Conservation (phyloP, 768 basidiomycete genomes). For the Botryobasidium botryosum region DNA sequence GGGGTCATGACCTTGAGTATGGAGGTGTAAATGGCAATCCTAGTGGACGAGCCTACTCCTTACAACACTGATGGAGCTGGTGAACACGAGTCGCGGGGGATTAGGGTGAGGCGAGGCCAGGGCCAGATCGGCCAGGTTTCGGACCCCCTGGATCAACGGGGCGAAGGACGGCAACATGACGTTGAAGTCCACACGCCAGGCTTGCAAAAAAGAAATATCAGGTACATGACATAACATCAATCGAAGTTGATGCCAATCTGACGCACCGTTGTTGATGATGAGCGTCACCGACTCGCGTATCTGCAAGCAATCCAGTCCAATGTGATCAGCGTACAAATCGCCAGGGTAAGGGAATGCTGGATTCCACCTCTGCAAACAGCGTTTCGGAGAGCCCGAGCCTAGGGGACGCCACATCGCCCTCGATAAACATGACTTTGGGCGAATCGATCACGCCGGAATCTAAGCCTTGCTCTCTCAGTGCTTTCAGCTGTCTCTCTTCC, state of each 20-base stretch:
- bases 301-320: too few species aligned
- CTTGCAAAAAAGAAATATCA: too few species aligned
- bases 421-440: conserved; percentile 8
- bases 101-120: conserved; percentile 3
- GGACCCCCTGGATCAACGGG: conserved; percentile 4
- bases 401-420: conserved; percentile 3
- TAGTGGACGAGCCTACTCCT: background rate
- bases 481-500: background rate
- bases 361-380: conserved; percentile 4
- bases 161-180: conserved; percentile 1
- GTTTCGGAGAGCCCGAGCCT: background rate
- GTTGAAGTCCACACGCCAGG: conserved; percentile 12
- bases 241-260: too few species aligned
- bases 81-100: conserved; percentile 9
- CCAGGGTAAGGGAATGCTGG: too few species aligned
- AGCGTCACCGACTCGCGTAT: background rate
- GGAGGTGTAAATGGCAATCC: background rate
- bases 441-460: conserved; percentile 1
- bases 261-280: conserved; percentile 2
- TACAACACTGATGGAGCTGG: conserved; percentile 4
- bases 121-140: conserved; percentile 10
- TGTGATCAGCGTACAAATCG: too few species aligned
- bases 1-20: background rate
- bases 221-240: too few species aligned
- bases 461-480: conserved; percentile 4